Evolutionary conservation across 495 filamentous ascomycete species (phyloP), one percentile per base, ranked within the genome.

Genomic region (Baudoinia panamericana): DNA sequence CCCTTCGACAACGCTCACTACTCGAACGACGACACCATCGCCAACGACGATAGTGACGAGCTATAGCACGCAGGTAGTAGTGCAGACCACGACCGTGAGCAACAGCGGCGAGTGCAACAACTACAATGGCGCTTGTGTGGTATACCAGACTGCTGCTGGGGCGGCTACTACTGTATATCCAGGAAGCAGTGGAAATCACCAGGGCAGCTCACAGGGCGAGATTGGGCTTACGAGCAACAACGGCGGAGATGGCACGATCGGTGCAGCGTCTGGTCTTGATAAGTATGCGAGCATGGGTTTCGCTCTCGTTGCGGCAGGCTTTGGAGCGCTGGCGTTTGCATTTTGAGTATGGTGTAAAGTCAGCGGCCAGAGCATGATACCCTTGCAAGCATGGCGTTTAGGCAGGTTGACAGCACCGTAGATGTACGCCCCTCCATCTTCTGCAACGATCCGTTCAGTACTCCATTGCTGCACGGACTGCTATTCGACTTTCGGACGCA

Each of bases 121-220:
- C 21, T 39, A 38, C 18, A 34, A 37, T 18, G 42, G 42, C 2
- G 21, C 42, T 7, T 45, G 42, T 17, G 42, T 45, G 35, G 42
- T 45, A 12, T 45, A 45, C 26, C 15, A 19, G 5, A 21, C 36
- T 4, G 31, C 33, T 26, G 24, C 12, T 16, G 25, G 42, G 3
- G 28, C 26, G 20, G 26, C 42, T 18, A 45, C 33, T 4, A 45
- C 42, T 2, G 34, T 45, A 11, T 45, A 45, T 19, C 8, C 42
- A 9, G 41, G 30, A 13, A 9, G 3, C 12, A 43, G 17, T 21
- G 21, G 32, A 3, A 43, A 26, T 11, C 11, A 17, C 13, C 17
- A n/a, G 24, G 22, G 31, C 3, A 28, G 9, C 26, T 15, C 24
- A 6, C 11, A 36, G 11, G 41, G 41, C 12, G 30, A 43, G 30